These are phyloP conservation scores for Penicillium palitans DNA, from an alignment of 2,329 filamentous ascomycete genomes.

Conservation along the genomic window DNA sequence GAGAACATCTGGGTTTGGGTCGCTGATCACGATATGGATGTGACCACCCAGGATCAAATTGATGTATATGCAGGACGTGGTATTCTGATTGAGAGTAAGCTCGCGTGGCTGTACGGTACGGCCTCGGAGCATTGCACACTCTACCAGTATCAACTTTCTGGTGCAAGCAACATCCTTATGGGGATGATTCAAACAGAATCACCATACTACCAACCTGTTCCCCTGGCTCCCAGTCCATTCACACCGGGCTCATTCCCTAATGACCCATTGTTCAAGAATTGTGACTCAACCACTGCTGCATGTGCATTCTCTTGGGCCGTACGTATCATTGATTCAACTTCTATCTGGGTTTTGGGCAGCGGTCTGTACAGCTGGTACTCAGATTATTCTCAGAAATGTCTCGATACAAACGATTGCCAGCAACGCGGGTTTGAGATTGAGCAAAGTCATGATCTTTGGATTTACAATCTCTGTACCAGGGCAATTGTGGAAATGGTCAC, in stretches of 20 bases:
- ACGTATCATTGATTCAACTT: constrained; percentile 38
- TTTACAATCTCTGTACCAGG: constrained; percentile 10
- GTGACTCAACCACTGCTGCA: not conserved
- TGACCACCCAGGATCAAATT: constrained; percentile 56
- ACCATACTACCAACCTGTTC: constrained; percentile 69
- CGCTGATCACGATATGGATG: constrained; percentile 37
- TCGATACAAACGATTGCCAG: constrained; percentile 3
- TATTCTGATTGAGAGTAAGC: constrained; percentile 51
- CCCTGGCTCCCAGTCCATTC: constrained; percentile 55
- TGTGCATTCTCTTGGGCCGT: constrained; percentile 19
- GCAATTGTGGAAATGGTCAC: too few relatives aligned
- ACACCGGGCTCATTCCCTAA: constrained; percentile 42
- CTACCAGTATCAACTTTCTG: constrained; percentile 69
- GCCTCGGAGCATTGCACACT: constrained; percentile 65
- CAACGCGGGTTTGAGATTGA: constrained; percentile 20
- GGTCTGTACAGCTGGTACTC: constrained; percentile 67
- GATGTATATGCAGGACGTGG: constrained; percentile 57
- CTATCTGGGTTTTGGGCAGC: constrained; percentile 62
- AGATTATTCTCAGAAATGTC: constrained; percentile 46
- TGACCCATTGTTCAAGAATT: constrained; percentile 52
- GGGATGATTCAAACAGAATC: constrained; percentile 69
- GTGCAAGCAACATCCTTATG: constrained; percentile 52
- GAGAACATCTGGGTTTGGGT: constrained; percentile 39
- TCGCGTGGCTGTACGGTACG: constrained; percentile 64
- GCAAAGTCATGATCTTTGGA: constrained; percentile 21